A percentile compares a stretch with the other conserved stretches of the same genome.
Conservation (phyloP, 2,329 filamentous ascomycete genomes). For the Hypoxylon sp. region DNA sequence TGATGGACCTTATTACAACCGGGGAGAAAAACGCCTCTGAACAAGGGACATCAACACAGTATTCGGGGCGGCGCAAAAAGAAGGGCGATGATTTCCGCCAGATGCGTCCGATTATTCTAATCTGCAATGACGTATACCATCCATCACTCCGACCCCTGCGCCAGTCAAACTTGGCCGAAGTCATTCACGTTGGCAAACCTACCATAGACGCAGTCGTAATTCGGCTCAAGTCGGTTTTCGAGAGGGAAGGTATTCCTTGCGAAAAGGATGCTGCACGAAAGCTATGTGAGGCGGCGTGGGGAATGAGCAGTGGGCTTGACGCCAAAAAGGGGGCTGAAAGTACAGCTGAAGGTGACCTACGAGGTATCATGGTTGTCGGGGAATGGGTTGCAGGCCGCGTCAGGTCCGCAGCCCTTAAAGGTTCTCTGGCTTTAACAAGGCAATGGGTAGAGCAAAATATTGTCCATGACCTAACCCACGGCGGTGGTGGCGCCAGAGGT, state of each 20-base stretch:
- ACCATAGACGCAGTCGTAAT: slow-evolving; percentile 85
- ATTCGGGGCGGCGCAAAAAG: slow-evolving; percentile 67
- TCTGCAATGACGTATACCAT: slow-evolving; percentile 98
- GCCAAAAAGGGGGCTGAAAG: slow-evolving; percentile 75
- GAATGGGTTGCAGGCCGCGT: slow-evolving; percentile 86
- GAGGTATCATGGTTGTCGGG: slow-evolving; percentile 85
- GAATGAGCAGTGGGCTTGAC: slow-evolving; percentile 78
- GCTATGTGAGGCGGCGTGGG: slow-evolving; percentile 86
- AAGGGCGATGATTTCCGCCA: slow-evolving; percentile 89
- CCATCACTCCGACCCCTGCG: slow-evolving; percentile 86
- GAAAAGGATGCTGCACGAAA: slow-evolving; percentile 90
- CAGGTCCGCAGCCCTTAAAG: slow-evolving; percentile 59
- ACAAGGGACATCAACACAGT: slow-evolving; percentile 48
- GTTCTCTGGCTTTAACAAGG: slow-evolving; percentile 69
- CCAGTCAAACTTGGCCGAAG: slow-evolving; percentile 86
- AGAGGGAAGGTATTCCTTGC: slow-evolving; percentile 87
- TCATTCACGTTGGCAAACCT: slow-evolving; percentile 91
- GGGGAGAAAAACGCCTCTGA: slow-evolving; percentile 81
- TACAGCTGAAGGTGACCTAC: slow-evolving; percentile 77
- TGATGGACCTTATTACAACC: slow-evolving; percentile 87
- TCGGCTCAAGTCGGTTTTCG: slow-evolving; percentile 85
- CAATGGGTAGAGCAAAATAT: slow-evolving; percentile 83
- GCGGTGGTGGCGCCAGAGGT: slow-evolving; percentile 77
- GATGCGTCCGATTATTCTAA: slow-evolving; percentile 87
- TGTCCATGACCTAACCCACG: slow-evolving; percentile 74